Base-by-base conservation (phyloP, 495 filamentous ascomycete genomes). In the Penicillium angulare region DNA sequence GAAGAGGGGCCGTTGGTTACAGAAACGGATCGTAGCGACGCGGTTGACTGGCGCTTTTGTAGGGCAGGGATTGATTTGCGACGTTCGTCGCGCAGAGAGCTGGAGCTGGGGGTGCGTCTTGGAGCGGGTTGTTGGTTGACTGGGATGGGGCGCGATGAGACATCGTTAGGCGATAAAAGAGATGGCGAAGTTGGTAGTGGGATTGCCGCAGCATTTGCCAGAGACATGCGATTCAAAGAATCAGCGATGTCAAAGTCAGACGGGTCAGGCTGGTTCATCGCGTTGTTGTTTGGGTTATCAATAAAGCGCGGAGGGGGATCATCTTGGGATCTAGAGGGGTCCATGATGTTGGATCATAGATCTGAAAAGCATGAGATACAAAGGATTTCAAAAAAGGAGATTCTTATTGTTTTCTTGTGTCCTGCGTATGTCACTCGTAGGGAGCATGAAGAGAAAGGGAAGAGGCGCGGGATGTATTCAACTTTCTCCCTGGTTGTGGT, bases 21-120 rank as follows among this genome's bases (percentile, higher is more conserved):
- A 21, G 63, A 60, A n/a, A 52, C 56, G 0, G 71, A 73, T 42
- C 71, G 69, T 47, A 79, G 53, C 26, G 76, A 80, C 13, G 62
- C 66, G 9, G 69, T 58, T 0, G 76, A 80, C 7, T 66, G 57
- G 35, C 73, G 72, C 50, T 77, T 79, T 22, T 75, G 66, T 17
- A 80, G 47, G n/a, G 12, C 60, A 13, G 75, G 64, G 18, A 59
- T 71, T n/a, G 69, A 72, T 21, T 66, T 66, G 47, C 71, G 71
- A 20, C 64, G 67, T 48, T 73, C 72, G 74, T 82, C 55, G 59
- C 71, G 47, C 72, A 82, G 39, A 59, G 81, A 67, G 71, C 74
- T 65, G 65, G 67, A 67, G 66, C 79, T 76, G 55, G 77, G 64
- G 61, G 67, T 63, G 70, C 81, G 72, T 66, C 76, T 62, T 61